These are phyloP conservation scores for Aspergillus novofumigatus DNA, from an alignment of 2,329 filamentous ascomycete species.

Conservation along the genomic window DNA sequence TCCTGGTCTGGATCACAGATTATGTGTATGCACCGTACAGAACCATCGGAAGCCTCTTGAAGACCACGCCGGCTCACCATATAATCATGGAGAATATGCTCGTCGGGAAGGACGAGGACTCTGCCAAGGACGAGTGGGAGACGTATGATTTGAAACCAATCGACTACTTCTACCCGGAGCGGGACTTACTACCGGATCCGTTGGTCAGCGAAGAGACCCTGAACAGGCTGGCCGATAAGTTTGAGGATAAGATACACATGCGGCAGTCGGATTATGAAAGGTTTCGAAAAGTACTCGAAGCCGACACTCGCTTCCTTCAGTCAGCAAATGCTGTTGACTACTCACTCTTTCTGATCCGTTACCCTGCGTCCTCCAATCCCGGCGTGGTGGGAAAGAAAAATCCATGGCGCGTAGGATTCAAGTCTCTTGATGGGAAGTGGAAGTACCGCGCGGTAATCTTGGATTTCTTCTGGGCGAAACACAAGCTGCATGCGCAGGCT, in stretches of 20 bases:
- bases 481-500: constrained; percentile 61
- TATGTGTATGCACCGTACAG: constrained; percentile 55
- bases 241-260: constrained; percentile 62
- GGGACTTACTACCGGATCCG: constrained; percentile 62
- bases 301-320: constrained; percentile 61
- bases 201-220: constrained; percentile 63
- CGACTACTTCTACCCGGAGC: constrained; percentile 71
- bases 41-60: constrained; percentile 58
- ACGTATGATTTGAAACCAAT: constrained; percentile 71
- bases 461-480: constrained; percentile 77
- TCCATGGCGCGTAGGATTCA: constrained; percentile 60
- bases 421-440: constrained; percentile 60
- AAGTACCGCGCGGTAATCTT: constrained; percentile 64
- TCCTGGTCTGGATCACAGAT: constrained; percentile 69
- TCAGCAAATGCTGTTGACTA: constrained; percentile 68
- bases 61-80: constrained; percentile 64
- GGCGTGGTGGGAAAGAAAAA: constrained; percentile 28
- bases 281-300: constrained; percentile 53
- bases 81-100: constrained; percentile 76
- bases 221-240: constrained; percentile 62
- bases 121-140: constrained; percentile 55
- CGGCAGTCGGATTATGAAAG: constrained; percentile 51
- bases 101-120: constrained; percentile 52
- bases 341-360: constrained; percentile 66
- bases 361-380: constrained; percentile 39